A percentile compares a stretch with the other conserved stretches of the same genome.
Conservation (phyloP, 192 early-diverging fungal species). For the Coemansia sp. region DNA sequence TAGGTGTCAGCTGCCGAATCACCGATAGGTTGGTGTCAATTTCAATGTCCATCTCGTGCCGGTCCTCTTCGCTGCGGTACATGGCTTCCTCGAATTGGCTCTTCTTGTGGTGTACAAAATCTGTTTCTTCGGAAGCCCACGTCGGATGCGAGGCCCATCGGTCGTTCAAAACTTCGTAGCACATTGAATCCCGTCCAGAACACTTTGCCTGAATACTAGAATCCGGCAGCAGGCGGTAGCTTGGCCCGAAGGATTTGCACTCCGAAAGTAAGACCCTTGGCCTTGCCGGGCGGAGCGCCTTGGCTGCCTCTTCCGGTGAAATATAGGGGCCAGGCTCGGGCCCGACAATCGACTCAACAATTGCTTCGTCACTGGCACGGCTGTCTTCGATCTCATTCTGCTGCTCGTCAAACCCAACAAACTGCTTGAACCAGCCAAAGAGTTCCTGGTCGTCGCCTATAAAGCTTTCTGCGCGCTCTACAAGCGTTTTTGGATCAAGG, state of each 20-base stretch:
- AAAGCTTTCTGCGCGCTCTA: constrained; percentile 85
- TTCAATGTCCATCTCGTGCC: constrained; percentile 96
- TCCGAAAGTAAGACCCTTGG: constrained; percentile 30
- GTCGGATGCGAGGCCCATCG: constrained; percentile 92
- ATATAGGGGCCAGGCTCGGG: constrained; percentile 41
- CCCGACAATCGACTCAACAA: constrained; percentile 39
- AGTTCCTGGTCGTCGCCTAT: constrained; percentile 80
- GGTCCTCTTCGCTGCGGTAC: constrained; percentile 94
- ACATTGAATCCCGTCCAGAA: constrained; percentile 90
- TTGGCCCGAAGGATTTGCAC: constrained; percentile 48
- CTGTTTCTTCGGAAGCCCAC: constrained; percentile 86
- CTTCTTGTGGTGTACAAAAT: constrained; percentile 89
- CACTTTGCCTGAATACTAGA: constrained; percentile 60
- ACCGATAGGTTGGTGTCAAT: constrained; percentile 91
- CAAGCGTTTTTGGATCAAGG: constrained; percentile 77
- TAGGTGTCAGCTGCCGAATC: constrained; percentile 88
- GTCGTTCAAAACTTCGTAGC: constrained; percentile 95
- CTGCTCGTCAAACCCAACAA: constrained; percentile 57
- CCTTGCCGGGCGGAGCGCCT: constrained; percentile 43
- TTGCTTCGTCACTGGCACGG: constrained; percentile 47
- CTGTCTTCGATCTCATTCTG: constrained; percentile 39
- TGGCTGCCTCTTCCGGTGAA: constrained; percentile 47
- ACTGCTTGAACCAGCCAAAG: constrained; percentile 92
- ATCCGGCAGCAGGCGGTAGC: constrained; percentile 56
- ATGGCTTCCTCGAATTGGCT: constrained; percentile 92